phyloP scores from a whole-genome alignment of 768 basidiomycete species.

The Pisolithus tinctorius region DNA sequence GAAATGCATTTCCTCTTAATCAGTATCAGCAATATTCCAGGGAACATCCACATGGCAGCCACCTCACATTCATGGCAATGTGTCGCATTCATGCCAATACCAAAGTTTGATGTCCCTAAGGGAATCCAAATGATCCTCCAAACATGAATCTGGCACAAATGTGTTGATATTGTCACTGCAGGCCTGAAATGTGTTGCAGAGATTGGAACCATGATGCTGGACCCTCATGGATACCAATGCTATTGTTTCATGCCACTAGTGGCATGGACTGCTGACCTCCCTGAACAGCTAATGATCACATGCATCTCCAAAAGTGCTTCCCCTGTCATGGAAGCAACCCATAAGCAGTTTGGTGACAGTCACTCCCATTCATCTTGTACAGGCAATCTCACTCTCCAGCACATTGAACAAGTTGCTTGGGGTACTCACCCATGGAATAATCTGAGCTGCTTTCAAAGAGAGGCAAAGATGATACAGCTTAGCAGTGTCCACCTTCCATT shows the following conservation, averaged over 20 bases:
- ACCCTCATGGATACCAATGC: slow-evolving; percentile 6
- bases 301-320: too few relatives aligned
- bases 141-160: slow-evolving; percentile 21
- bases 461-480: too few relatives aligned
- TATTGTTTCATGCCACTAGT: not conserved
- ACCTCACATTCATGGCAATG: slow-evolving; percentile 16
- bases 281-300: too few relatives aligned
- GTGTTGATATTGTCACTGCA: slow-evolving; percentile 22
- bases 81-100: slow-evolving; percentile 21
- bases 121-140: slow-evolving; percentile 18
- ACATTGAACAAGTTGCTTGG: not conserved
- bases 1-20: not conserved
- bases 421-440: not conserved
- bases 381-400: not conserved
- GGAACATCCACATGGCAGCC: too few relatives aligned
- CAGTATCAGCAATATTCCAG: not conserved
- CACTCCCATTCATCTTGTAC: not conserved
- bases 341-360: too few relatives aligned
- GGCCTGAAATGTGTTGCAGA: slow-evolving; percentile 22
- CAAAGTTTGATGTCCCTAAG: slow-evolving; percentile 16
- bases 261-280: too few relatives aligned
- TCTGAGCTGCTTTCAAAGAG: not conserved
- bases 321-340: too few relatives aligned
- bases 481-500: not conserved
- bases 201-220: slow-evolving; percentile 13